Conservation (phyloP, 495 filamentous ascomycete genomes). For the Podospora pseudocomata region DNA sequence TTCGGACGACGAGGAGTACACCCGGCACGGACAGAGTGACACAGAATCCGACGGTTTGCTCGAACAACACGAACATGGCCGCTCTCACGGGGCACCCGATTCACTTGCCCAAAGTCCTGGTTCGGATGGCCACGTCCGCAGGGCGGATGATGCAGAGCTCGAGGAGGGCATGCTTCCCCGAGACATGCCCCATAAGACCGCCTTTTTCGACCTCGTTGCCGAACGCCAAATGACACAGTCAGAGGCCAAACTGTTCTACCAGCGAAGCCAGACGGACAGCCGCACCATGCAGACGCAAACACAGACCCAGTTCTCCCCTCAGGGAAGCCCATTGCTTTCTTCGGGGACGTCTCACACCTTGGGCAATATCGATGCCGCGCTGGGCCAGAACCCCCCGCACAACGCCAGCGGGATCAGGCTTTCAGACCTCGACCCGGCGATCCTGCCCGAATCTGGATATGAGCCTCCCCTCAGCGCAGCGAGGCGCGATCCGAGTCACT, state of each 20-base stretch:
- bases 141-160: constrained; percentile 17
- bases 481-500: constrained; percentile 20
- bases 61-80: constrained; percentile 14
- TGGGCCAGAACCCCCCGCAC: constrained; percentile 8
- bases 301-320: constrained; percentile 28
- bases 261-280: constrained; percentile 70
- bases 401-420: constrained; percentile 15
- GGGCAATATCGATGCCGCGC: constrained; percentile 24
- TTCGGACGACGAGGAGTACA: constrained; percentile 35
- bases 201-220: constrained; percentile 79
- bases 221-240: constrained; percentile 88
- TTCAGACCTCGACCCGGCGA: constrained; percentile 15
- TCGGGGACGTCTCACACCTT: constrained; percentile 32
- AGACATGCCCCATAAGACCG: constrained; percentile 73
- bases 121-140: constrained; percentile 18
- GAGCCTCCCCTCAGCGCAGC: constrained; percentile 5
- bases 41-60: constrained; percentile 29
- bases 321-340: constrained; percentile 50
- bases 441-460: constrained; percentile 14
- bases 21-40: constrained; percentile 24
- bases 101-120: constrained; percentile 6
- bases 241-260: constrained; percentile 93
- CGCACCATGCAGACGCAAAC: constrained; percentile 44
- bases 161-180: constrained; percentile 63
- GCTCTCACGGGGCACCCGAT: not conserved